Evolutionary conservation across 805 yeast species (phyloP).

Genomic region (Cyberlindnera saturnus): DNA sequence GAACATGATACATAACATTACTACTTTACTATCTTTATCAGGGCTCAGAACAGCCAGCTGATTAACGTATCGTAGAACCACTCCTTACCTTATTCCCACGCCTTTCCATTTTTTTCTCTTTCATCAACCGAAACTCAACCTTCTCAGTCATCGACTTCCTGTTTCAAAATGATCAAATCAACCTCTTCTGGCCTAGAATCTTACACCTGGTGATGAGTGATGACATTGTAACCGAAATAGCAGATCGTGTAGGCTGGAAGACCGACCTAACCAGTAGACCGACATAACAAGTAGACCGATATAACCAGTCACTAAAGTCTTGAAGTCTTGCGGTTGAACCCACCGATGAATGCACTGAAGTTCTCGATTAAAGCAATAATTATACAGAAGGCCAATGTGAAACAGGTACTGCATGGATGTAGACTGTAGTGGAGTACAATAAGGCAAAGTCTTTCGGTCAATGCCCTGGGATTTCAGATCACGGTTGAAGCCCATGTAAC

Average conservation of each 20-base stretch:
- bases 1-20: too few species aligned
- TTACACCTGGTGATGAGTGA: constrained; percentile 42
- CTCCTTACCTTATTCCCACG: constrained; percentile 27
- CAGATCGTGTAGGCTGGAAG: constrained; percentile 50
- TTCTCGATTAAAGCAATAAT: constrained; percentile 60
- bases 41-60: constrained; percentile 41
- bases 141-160: constrained; percentile 29
- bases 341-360: constrained; percentile 63
- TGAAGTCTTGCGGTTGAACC: constrained; percentile 55
- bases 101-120: constrained; percentile 18
- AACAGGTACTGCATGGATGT: constrained; percentile 61
- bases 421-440: constrained; percentile 46
- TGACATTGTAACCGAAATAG: constrained; percentile 54
- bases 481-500: constrained; percentile 53
- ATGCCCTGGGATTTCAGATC: constrained; percentile 67
- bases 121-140: constrained; percentile 22
- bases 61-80: constrained; percentile 43
- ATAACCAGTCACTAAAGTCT: constrained; percentile 70
- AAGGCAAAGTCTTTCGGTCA: constrained; percentile 37
- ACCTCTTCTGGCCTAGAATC: constrained; percentile 46
- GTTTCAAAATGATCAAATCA: constrained; percentile 51
- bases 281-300: too few species aligned
- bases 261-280: constrained; percentile 72
- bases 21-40: background rate
- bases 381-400: constrained; percentile 48